Evolutionary conservation across 495 filamentous ascomycete genomes (phyloP).

Genomic region (Podospora didyma): DNA sequence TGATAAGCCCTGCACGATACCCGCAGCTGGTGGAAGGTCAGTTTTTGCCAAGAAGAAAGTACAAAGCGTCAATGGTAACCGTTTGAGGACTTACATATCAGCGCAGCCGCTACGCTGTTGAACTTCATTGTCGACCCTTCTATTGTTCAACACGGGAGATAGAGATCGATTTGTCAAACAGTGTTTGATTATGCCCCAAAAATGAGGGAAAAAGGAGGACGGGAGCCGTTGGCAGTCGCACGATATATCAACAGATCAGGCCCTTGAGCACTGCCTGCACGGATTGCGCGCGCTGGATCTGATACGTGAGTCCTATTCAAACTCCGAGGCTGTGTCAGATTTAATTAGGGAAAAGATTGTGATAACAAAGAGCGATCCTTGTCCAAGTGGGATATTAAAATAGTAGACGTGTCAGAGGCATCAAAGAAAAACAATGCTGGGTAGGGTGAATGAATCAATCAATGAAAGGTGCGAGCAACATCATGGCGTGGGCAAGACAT

Average conservation of each 20-base stretch:
- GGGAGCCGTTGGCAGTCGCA: background rate
- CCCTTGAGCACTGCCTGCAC: background rate
- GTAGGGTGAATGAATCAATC: background rate
- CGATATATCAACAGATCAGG: background rate
- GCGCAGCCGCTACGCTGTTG: conserved; percentile 4
- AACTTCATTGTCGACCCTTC: conserved; percentile 10
- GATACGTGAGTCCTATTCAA: background rate
- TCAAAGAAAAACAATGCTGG: background rate
- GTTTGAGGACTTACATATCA: conserved; percentile 15
- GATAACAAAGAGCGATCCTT: background rate
- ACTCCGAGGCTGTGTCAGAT: background rate
- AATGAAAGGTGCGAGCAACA: too few species aligned
- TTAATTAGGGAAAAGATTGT: background rate
- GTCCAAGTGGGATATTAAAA: background rate
- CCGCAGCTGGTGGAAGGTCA: conserved; percentile 9
- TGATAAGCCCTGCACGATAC: conserved; percentile 13
- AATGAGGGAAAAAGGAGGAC: too few species aligned
- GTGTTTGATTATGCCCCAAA: too few species aligned
- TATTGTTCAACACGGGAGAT: background rate
- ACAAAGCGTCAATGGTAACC: background rate
- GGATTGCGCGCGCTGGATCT: background rate
- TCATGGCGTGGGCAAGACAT: too few species aligned
- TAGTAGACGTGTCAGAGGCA: background rate
- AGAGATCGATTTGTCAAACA: too few species aligned
- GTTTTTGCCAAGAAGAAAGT: background rate